Evolutionary conservation across 768 basidiomycete species (phyloP).

Genomic region (Crassisporium funariophilum): DNA sequence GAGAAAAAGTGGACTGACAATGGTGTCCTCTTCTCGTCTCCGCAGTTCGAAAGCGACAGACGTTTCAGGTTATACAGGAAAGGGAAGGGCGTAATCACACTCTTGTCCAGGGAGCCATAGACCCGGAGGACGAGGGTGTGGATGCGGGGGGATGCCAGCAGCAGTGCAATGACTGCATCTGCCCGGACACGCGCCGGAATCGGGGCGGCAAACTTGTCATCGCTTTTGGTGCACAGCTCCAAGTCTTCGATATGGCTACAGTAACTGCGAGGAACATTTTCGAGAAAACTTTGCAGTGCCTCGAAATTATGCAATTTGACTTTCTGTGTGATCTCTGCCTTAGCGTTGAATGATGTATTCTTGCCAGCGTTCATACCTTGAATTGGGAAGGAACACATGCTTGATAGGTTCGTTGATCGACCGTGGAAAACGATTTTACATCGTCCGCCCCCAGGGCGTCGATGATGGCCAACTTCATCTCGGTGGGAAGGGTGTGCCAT

Average conservation of each 20-base stretch:
- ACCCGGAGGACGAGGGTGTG: constrained; percentile 48
- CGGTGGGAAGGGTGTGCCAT: constrained; percentile 65
- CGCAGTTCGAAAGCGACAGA: constrained; percentile 50
- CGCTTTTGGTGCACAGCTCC: constrained; percentile 41
- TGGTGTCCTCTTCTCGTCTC: constrained; percentile 41
- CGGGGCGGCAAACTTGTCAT: constrained; percentile 17
- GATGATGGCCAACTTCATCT: constrained; percentile 64
- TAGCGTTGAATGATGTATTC: constrained; percentile 13
- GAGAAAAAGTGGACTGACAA: constrained; percentile 41
- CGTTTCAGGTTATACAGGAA: constrained; percentile 42
- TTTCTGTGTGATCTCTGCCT: constrained; percentile 34
- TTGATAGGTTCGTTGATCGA: constrained; percentile 51
- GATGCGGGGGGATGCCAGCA: constrained; percentile 51
- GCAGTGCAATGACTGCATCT: constrained; percentile 51
- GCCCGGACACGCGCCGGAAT: constrained; percentile 35
- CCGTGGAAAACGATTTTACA: constrained; percentile 48
- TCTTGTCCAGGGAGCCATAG: constrained; percentile 50
- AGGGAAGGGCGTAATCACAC: constrained; percentile 50
- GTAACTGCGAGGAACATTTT: constrained; percentile 58
- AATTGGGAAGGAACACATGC: constrained; percentile 62
- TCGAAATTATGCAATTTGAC: constrained; percentile 50
- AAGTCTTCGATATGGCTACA: constrained; percentile 55
- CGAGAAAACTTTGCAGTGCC: constrained; percentile 53
- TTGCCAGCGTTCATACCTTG: constrained; percentile 41
- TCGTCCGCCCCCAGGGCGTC: constrained; percentile 47